Base-by-base conservation (phyloP, 768 basidiomycete genomes). In the Pisolithus microcarpus region DNA sequence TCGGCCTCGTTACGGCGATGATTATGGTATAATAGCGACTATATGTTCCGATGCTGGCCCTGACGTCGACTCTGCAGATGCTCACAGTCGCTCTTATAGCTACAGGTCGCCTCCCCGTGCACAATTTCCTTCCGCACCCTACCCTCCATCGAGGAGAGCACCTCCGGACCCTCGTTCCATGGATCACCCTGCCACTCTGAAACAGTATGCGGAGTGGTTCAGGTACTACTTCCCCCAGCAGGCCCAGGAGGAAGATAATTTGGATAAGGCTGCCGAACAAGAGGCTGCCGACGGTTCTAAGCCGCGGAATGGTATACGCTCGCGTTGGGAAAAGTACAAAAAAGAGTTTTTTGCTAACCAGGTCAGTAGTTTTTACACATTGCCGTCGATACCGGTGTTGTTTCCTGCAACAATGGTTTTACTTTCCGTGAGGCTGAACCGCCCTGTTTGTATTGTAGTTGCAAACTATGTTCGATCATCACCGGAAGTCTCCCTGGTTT, bases 401-500 rank as follows among this genome's bases (percentile, higher is more conserved):
- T 37, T 56, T 37, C 52, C 30, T 30, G 30, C 54, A 38, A 52
- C 39, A 23, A 50, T 48, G 37, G 43, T 51, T 48, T 38, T 34
- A 13, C 37, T 42, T 48, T 16, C 38, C 48, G 49, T 46, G 55
- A 61, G 50, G 52, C 65, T 65, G 52, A 67, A 56, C 48, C 49
- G 31, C 50, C 55, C 55, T 63, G 61, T 62, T 66, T 68, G 68
- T 72, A 70, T 72, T 76, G 66, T 78, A 97, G 93, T 82, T 95
- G 63, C 90, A 91, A 75, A 87, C 87, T 51, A 87, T 97, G 79
- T 96, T 91, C 77, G 87, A 96, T 31, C 87, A 91, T 70, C 94
- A 97, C 74, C 81, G 84, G 70, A 85, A 87, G 63, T 91, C 90
- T n/a, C 86, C 91, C 13, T 97, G 94, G 94, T 97, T 96, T 74